phyloP scores from a whole-genome alignment of 2,329 filamentous ascomycete species.

The Penicillium sp. region DNA sequence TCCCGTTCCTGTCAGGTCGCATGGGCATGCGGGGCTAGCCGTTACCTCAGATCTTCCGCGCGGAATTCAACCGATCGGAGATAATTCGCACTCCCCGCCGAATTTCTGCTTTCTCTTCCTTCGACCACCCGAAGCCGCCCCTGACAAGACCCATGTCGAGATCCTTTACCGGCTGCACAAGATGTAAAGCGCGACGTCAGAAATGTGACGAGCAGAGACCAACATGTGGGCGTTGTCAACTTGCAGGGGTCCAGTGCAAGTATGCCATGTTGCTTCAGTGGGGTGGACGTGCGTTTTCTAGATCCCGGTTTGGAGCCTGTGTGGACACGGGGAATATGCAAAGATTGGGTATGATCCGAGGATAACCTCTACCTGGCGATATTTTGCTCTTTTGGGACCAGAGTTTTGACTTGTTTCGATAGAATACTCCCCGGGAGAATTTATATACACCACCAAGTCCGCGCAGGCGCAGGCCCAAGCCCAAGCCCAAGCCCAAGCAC shows the following conservation, averaged over 20 bases:
- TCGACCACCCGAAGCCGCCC: slow-evolving; percentile 4
- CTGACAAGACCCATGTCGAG: slow-evolving; percentile 29
- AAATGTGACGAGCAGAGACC: slow-evolving; percentile 43
- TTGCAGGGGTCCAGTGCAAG: slow-evolving; percentile 33
- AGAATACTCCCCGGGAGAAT: slow-evolving; percentile 38
- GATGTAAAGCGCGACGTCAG: slow-evolving; percentile 41
- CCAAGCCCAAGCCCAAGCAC: slow-evolving; percentile 6
- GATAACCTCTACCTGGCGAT: no score
- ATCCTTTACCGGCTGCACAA: slow-evolving; percentile 40
- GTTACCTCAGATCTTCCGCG: slow-evolving; percentile 10
- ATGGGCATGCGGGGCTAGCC: neutral
- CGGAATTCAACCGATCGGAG: slow-evolving; percentile 9
- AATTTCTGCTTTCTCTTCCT: slow-evolving; percentile 12
- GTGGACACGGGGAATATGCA: slow-evolving; percentile 32
- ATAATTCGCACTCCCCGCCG: slow-evolving; percentile 17
- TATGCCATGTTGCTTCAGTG: slow-evolving; percentile 41
- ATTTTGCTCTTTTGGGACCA: neutral
- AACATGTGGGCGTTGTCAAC: slow-evolving; percentile 36
- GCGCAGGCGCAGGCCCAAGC: slow-evolving; percentile 6
- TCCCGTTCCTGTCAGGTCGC: no score
- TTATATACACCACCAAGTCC: slow-evolving; percentile 34
- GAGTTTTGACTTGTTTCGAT: neutral
- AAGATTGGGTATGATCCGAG: slow-evolving; percentile 27
- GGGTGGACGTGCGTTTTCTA: slow-evolving; percentile 39
- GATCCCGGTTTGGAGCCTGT: slow-evolving; percentile 34